phyloP scores from a whole-genome alignment of 306 rosid genomes.

The Quercus alba region DNA sequence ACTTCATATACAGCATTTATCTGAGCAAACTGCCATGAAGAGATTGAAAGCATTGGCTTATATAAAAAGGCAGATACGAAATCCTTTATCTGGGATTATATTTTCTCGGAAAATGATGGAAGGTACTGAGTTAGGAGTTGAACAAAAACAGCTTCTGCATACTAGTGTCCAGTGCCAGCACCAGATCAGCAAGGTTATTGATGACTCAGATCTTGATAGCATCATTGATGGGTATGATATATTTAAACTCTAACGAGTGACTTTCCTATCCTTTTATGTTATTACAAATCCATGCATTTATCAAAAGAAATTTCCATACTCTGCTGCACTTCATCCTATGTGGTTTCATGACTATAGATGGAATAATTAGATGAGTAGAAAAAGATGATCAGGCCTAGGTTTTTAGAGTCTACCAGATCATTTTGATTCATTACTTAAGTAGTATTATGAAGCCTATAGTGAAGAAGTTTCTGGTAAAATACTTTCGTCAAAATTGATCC shows the following conservation, averaged over 20 bases:
- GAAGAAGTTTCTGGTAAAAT: neutral
- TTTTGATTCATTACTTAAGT: neutral
- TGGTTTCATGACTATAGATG: neutral
- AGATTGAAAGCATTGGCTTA: slow-evolving; percentile 70
- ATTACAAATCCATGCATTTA: neutral
- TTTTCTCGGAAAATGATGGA: slow-evolving; percentile 69
- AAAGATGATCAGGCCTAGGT: neutral
- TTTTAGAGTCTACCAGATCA: neutral
- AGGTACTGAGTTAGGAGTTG: slow-evolving; percentile 62
- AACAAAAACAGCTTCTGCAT: slow-evolving; percentile 65
- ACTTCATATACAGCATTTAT: slow-evolving; percentile 74
- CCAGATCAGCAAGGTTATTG: slow-evolving; percentile 88
- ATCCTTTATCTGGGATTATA: slow-evolving; percentile 66
- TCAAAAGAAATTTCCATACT: neutral
- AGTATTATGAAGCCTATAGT: neutral
- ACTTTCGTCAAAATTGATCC: neutral
- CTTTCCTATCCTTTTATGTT: neutral
- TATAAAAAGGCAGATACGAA: slow-evolving; percentile 71
- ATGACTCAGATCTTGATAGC: slow-evolving; percentile 86
- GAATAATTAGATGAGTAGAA: neutral
- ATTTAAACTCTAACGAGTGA: neutral
- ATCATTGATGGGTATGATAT: slow-evolving; percentile 79
- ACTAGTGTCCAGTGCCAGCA: slow-evolving; percentile 73
- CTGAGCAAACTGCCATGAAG: slow-evolving; percentile 81
- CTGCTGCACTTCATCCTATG: neutral